These are phyloP conservation scores for Aspergillus texensis DNA, from an alignment of 2,329 filamentous ascomycete genomes.

Conservation along the genomic window DNA sequence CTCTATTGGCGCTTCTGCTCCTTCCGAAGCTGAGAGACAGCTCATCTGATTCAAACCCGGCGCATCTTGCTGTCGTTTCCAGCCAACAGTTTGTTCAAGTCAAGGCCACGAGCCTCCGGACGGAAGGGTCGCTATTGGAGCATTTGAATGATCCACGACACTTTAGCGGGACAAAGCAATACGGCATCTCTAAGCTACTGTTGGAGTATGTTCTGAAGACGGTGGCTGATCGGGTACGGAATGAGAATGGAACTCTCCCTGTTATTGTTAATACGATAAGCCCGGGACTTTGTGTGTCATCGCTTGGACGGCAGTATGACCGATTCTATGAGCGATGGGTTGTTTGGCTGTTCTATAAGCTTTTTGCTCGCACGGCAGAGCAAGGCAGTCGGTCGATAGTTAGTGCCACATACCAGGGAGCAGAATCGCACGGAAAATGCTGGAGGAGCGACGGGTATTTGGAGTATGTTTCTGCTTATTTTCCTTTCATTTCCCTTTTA, in stretches of 20 bases:
- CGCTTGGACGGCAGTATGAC: conserved; percentile 45
- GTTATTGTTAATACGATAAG: conserved; percentile 50
- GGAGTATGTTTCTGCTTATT: conserved; percentile 30
- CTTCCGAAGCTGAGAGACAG: conserved; percentile 49
- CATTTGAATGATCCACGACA: conserved; percentile 34
- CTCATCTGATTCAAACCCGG: conserved; percentile 31
- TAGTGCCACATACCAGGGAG: conserved; percentile 44
- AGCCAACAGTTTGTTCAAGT: conserved; percentile 44
- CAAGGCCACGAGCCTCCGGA: conserved; percentile 33
- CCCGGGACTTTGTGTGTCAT: conserved; percentile 48
- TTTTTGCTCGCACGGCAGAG: conserved; percentile 48
- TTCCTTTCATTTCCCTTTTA: not conserved
- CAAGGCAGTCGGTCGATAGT: conserved; percentile 49
- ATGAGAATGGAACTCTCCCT: conserved; percentile 37
- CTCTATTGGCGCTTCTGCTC: conserved; percentile 56
- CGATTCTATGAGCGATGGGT: conserved; percentile 37
- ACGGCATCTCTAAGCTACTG: conserved; percentile 47
- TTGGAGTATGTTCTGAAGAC: conserved; percentile 47
- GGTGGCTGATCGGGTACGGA: conserved; percentile 34
- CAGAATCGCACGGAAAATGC: conserved; percentile 47
- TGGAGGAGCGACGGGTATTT: conserved; percentile 47
- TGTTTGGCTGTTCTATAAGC: conserved; percentile 36
- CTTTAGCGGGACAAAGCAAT: conserved; percentile 40
- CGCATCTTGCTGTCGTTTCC: conserved; percentile 50
- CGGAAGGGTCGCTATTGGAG: conserved; percentile 34